Conservation (phyloP, 805 yeast genomes). For the Ogataea glucozyma region DNA sequence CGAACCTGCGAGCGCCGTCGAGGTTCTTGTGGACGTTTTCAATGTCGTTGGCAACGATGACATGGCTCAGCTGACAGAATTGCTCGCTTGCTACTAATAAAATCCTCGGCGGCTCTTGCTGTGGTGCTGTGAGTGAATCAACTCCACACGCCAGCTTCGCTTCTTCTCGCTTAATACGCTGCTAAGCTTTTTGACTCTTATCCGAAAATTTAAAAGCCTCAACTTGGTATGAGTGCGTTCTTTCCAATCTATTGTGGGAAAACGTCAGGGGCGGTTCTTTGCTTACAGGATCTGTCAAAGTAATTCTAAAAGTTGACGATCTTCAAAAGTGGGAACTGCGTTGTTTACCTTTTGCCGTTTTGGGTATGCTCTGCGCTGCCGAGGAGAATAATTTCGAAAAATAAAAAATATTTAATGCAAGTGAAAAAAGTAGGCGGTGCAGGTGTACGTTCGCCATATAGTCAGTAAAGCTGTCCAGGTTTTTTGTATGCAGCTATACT, state of each 20-base stretch:
- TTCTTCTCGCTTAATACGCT: not conserved
- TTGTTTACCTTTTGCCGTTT: constrained; percentile 1
- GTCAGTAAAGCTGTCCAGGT: too few relatives aligned
- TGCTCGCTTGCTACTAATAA: not conserved
- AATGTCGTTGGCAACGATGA: constrained; percentile 7
- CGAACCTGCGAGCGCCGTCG: not conserved
- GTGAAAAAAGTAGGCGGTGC: too few relatives aligned
- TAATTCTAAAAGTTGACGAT: too few relatives aligned
- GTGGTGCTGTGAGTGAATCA: too few relatives aligned
- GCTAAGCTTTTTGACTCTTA: not conserved
- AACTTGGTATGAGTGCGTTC: not conserved
- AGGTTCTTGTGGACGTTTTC: not conserved
- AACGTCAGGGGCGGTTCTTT: too few relatives aligned
- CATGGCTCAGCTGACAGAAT: constrained; percentile 1
- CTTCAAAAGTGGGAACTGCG: not conserved
- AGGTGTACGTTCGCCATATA: too few relatives aligned
- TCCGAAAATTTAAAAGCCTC: not conserved
- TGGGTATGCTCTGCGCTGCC: not conserved
- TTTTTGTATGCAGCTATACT: too few relatives aligned
- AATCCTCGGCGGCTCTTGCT: not conserved
- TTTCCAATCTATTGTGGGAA: not conserved
- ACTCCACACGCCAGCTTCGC: too few relatives aligned
- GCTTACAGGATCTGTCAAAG: not conserved
- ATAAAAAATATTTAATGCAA: not conserved
- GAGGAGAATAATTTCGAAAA: not conserved